Evolutionary conservation across 2,329 filamentous ascomycete species (phyloP).

Genomic region (Paraphoma sp.): DNA sequence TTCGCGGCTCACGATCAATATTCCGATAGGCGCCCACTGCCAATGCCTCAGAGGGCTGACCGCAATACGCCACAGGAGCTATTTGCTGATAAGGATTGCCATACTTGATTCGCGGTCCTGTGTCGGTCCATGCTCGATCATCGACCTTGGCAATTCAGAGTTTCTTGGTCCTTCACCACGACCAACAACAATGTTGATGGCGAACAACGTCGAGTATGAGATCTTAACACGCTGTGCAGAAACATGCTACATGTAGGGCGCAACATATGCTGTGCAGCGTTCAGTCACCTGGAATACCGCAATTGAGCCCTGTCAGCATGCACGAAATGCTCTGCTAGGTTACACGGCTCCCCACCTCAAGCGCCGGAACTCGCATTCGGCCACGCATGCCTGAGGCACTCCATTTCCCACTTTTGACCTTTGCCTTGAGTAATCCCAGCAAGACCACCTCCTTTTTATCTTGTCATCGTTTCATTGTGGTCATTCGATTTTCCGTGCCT

Average conservation of each 20-base stretch:
- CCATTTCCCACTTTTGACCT: not conserved
- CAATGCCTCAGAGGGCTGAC: constrained; percentile 1
- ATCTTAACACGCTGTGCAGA: not conserved
- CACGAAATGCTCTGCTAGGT: not conserved
- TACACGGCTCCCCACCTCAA: constrained; percentile 3
- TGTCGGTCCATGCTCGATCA: not conserved
- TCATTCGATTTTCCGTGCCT: not conserved
- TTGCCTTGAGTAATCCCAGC: not conserved
- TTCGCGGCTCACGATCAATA: not conserved
- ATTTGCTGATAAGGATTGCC: constrained; percentile 2
- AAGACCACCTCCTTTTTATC: not conserved
- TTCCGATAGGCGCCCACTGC: not conserved
- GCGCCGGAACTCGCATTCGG: not conserved
- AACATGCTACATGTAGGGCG: no score
- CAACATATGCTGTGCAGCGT: not conserved
- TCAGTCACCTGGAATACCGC: not conserved
- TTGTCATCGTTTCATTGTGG: not conserved
- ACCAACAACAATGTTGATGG: not conserved
- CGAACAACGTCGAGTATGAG: not conserved
- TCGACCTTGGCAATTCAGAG: not conserved
- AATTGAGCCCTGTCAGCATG: not conserved
- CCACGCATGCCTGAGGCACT: not conserved
- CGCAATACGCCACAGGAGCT: constrained; percentile 2
- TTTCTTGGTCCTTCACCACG: not conserved
- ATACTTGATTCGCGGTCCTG: constrained; percentile 1